Base-by-base conservation (phyloP, 2,329 filamentous ascomycete genomes). In the Cytospora piceicola region DNA sequence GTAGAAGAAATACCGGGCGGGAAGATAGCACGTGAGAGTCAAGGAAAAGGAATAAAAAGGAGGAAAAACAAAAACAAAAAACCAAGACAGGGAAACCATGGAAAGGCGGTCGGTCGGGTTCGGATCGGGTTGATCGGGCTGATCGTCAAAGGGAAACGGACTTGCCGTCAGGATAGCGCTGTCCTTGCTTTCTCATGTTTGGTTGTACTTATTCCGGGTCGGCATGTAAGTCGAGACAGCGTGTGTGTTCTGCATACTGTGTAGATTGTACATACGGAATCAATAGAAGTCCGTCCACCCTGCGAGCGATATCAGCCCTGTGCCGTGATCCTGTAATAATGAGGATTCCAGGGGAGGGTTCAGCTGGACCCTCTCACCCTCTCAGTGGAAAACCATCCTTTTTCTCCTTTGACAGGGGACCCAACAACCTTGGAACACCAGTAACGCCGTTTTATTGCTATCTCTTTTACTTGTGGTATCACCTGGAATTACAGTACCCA, bases 141-240 rank as follows among this genome's bases (percentile, higher is more conserved):
- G 61, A 49, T 49, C 46, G 20, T 49, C 51, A 56, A 57, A 55
- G 17, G 36, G 42, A 39, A 63, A 57, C 61, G 61, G 61, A 57
- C 46, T 57, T 57, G 61, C 61, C 61, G 61, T 57, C 29, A 22
- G 32, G 61, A 54, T 34, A 27, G 42, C 42, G 60, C 39, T 51
- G 60, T 52, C 55, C 55, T 53, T 29, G 27, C 46, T 9, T 34
- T 51, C n/a, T 36, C 32, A 24, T 46, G 32, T 46, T 29, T n/a
- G n/a, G n/a, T n/a, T n/a, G n/a, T n/a, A n/a, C n/a, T n/a, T n/a
- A n/a, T n/a, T 39, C 27, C 30, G 36, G 8, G 32, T 61, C 32
- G 46, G 59, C 34, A 20, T 24, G 20, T 24, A 7, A 20, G 42
- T 36, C 57, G n/a, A 27, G n/a, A 55, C 39, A 39, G 27, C 27